Evolutionary conservation across 257 asterid genomes (phyloP).

Genomic region (Scutellaria galericulata): DNA sequence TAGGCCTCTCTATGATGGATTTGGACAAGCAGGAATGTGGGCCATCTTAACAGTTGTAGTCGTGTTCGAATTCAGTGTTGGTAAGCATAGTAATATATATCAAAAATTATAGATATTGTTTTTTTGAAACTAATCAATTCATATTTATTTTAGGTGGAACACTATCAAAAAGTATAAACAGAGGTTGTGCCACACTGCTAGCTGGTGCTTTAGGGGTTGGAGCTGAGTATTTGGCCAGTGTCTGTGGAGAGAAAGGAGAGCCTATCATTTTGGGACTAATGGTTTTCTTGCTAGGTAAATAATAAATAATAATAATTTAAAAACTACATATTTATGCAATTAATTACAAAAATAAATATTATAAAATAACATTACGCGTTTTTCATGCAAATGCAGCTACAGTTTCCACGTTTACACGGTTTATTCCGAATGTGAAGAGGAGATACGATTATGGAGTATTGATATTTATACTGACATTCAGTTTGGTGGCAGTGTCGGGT

Average conservation of each 20-base stretch:
- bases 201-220: slow-evolving; percentile 83
- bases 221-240: slow-evolving; percentile 68
- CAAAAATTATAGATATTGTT: too few species aligned
- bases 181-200: slow-evolving; percentile 72
- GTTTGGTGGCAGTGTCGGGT: slow-evolving; percentile 80
- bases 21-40: slow-evolving; percentile 83
- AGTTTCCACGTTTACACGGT: slow-evolving; percentile 58
- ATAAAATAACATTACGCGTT: neutral
- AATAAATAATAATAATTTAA: neutral
- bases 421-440: slow-evolving; percentile 63
- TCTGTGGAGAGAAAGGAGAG: slow-evolving; percentile 67
- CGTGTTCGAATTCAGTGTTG: slow-evolving; percentile 71
- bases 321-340: too few species aligned
- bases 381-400: slow-evolving; percentile 51
- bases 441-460: slow-evolving; percentile 76
- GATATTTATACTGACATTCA: slow-evolving; percentile 74
- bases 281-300: slow-evolving; percentile 66
- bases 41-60: slow-evolving; percentile 75
- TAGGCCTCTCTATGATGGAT: slow-evolving; percentile 62
- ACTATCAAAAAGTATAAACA: slow-evolving; percentile 63
- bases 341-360: too few species aligned
- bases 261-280: slow-evolving; percentile 66
- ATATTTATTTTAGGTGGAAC: slow-evolving; percentile 62
- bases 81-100: slow-evolving; percentile 39
- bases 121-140: slow-evolving; percentile 7